A percentile compares a stretch with the other conserved stretches of the same genome.
phyloP scores from a whole-genome alignment of 2,329 filamentous ascomycete species.

The Fusarium verrucosum region DNA sequence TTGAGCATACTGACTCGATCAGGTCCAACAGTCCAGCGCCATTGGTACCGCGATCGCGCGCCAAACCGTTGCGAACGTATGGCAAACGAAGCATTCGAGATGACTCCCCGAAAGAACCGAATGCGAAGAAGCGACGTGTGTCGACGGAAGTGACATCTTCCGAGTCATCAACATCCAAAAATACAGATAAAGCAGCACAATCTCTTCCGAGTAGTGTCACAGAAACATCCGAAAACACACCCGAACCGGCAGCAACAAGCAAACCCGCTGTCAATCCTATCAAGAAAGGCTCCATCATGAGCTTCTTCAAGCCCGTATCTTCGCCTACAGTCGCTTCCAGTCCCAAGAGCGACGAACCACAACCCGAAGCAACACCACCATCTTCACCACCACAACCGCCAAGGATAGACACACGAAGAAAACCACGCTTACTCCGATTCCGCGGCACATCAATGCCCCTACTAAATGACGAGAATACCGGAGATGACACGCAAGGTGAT shows the following conservation, averaged over 20 bases:
- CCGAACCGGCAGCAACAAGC: neutral
- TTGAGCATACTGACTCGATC: neutral
- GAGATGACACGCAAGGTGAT: neutral
- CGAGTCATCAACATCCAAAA: neutral
- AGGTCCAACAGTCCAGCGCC: constrained; percentile 48
- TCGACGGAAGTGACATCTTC: neutral
- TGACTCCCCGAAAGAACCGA: constrained; percentile 34
- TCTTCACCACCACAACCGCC: constrained; percentile 29
- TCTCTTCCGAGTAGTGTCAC: neutral
- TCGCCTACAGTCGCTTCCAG: constrained; percentile 8
- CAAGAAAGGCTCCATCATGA: constrained; percentile 52
- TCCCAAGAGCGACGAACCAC: constrained; percentile 25
- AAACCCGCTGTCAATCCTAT: neutral
- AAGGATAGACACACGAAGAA: constrained; percentile 22
- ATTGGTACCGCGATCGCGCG: constrained; percentile 42
- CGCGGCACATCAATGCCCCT: constrained; percentile 33
- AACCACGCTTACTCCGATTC: constrained; percentile 46
- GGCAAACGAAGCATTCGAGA: constrained; percentile 48
- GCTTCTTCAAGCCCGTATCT: constrained; percentile 53
- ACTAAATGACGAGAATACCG: constrained; percentile 8
- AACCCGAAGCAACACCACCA: constrained; percentile 37
- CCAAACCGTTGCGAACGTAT: constrained; percentile 53
- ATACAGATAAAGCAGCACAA: neutral
- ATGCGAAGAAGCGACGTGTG: constrained; percentile 41
- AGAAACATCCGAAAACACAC: neutral